Conservation (phyloP, 1,284 basidiomycete genomes). For the Inonotus hispidus region DNA sequence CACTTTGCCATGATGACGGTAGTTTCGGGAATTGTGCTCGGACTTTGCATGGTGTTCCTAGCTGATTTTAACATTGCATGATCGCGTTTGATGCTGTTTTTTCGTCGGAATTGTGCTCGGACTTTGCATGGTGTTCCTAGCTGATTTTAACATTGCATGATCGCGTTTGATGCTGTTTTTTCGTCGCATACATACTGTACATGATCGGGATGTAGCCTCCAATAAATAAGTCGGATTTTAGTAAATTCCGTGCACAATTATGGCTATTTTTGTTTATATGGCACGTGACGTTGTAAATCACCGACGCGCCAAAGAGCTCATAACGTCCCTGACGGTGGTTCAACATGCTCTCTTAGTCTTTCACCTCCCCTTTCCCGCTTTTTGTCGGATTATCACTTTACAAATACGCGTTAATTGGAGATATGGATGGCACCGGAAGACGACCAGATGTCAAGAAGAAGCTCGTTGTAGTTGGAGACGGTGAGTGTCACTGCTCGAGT, state of each 20-base stretch:
- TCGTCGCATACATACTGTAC: no score
- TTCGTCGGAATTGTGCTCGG: constrained; percentile 44
- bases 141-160: constrained; percentile 10
- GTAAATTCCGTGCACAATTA: not conserved
- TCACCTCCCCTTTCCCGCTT: not conserved
- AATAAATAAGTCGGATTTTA: no score
- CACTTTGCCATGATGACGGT: constrained; percentile 47
- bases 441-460: constrained; percentile 83
- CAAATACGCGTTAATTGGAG: not conserved
- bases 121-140: constrained; percentile 46
- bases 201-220: no score
- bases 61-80: constrained; percentile 17
- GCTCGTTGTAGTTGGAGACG: constrained; percentile 86
- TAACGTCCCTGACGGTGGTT: not conserved
- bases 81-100: not conserved
- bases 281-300: no score
- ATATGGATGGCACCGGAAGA: constrained; percentile 12
- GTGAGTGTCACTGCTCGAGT: constrained; percentile 43
- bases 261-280: not conserved
- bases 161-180: no score
- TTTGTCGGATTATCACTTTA: not conserved
- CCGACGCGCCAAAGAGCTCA: no score
- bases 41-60: constrained; percentile 46
- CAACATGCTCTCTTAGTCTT: not conserved
- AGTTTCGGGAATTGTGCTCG: constrained; percentile 44